These are phyloP conservation scores for Zygosaccharomyces siamensis DNA, from an alignment of 805 yeast species.

Conservation along the genomic window DNA sequence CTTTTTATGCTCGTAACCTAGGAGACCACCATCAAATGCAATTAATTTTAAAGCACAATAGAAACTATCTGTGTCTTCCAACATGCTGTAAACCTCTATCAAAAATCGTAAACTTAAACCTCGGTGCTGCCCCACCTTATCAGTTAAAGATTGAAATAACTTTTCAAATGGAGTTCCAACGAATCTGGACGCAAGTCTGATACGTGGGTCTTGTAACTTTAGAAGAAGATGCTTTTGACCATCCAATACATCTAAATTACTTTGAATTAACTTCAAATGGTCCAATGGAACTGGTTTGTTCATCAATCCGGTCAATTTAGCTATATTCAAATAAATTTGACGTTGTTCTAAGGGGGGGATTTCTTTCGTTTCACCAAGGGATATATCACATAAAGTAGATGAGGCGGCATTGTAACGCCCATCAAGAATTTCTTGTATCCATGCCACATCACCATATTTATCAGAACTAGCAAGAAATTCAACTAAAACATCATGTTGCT, in stretches of 20 bases:
- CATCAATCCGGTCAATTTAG: constrained; percentile 61
- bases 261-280: constrained; percentile 43
- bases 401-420: constrained; percentile 50
- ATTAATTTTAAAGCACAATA: constrained; percentile 49
- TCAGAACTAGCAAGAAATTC: constrained; percentile 47
- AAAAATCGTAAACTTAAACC: constrained; percentile 43
- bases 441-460: constrained; percentile 52
- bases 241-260: constrained; percentile 44
- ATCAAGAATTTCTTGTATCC: constrained; percentile 63
- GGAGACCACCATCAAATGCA: constrained; percentile 33
- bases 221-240: constrained; percentile 42
- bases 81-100: constrained; percentile 47
- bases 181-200: constrained; percentile 24
- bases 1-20: constrained; percentile 33
- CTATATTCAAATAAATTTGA: constrained; percentile 59
- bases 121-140: constrained; percentile 30
- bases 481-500: constrained; percentile 45
- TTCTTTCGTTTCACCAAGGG: constrained; percentile 40
- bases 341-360: constrained; percentile 35
- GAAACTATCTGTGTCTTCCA: constrained; percentile 38
- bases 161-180: constrained; percentile 19
- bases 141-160: constrained; percentile 24
- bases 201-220: constrained; percentile 26
- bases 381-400: constrained; percentile 40
- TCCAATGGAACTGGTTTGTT: constrained; percentile 10